phyloP scores from a whole-genome alignment of 208 protist species.

The Leishmania martiniquensis region DNA sequence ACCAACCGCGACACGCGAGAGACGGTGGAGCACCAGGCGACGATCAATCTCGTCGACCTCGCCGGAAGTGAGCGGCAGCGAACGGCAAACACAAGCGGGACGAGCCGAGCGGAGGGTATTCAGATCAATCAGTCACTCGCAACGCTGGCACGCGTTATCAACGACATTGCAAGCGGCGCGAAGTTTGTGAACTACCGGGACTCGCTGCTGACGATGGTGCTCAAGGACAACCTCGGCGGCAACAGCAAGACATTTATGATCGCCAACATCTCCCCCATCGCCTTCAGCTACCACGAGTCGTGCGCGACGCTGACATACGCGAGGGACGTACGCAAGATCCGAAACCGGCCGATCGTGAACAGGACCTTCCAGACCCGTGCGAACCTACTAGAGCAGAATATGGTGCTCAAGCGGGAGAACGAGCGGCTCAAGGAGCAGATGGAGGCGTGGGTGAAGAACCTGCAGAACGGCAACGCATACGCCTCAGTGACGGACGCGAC shows the following conservation, averaged over 20 bases:
- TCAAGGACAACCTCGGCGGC: constrained; percentile 88
- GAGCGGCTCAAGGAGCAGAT: constrained; percentile 68
- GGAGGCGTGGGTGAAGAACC: constrained; percentile 42
- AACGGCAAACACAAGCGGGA: constrained; percentile 75
- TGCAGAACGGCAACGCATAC: constrained; percentile 14
- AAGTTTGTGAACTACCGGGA: constrained; percentile 94
- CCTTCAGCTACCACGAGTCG: constrained; percentile 75
- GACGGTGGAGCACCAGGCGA: constrained; percentile 65
- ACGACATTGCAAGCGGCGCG: constrained; percentile 69
- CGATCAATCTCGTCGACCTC: constrained; percentile 94
- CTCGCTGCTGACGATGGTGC: constrained; percentile 93
- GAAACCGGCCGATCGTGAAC: constrained; percentile 92
- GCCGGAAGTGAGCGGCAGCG: constrained; percentile 91
- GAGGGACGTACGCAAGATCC: constrained; percentile 69
- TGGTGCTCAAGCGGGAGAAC: constrained; percentile 62
- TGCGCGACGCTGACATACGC: constrained; percentile 76
- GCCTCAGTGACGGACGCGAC: neutral
- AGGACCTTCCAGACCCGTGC: constrained; percentile 89
- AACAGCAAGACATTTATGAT: constrained; percentile 95
- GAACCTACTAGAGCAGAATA: constrained; percentile 79
- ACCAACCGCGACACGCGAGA: constrained; percentile 64
- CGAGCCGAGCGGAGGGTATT: constrained; percentile 82
- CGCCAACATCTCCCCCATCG: constrained; percentile 83
- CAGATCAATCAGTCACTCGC: constrained; percentile 89
- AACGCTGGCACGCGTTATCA: constrained; percentile 88